These are phyloP conservation scores for Rusavskia elegans DNA, from an alignment of 495 filamentous ascomycete species.

Conservation along the genomic window DNA sequence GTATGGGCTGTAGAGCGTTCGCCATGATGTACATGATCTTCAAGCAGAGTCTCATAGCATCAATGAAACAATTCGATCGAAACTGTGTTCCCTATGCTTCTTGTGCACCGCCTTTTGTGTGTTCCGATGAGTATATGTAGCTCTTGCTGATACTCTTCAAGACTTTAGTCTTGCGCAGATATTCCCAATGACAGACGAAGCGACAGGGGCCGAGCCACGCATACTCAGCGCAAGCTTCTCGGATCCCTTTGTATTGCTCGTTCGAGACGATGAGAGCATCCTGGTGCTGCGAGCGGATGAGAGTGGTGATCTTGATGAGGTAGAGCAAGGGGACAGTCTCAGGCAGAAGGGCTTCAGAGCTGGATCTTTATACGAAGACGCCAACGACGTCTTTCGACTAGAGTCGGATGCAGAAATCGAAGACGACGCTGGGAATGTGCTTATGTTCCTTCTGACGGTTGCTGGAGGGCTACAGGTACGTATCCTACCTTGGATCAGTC, in stretches of 20 bases:
- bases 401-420: slow-evolving; percentile 24
- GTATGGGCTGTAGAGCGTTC: too few species aligned
- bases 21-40: background rate
- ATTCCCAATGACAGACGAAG: slow-evolving; percentile 76
- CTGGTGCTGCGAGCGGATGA: slow-evolving; percentile 61
- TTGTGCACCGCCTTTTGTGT: background rate
- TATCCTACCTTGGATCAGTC: slow-evolving; percentile 1
- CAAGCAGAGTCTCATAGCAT: slow-evolving; percentile 15
- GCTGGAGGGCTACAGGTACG: slow-evolving; percentile 60
- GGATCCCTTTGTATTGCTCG: slow-evolving; percentile 75
- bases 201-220: slow-evolving; percentile 54
- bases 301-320: slow-evolving; percentile 71
- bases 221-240: slow-evolving; percentile 69
- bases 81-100: background rate
- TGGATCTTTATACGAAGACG: slow-evolving; percentile 64
- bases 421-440: slow-evolving; percentile 29
- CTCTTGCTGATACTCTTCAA: slow-evolving; percentile 16
- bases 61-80: slow-evolving; percentile 11
- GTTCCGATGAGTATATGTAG: background rate
- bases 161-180: slow-evolving; percentile 80
- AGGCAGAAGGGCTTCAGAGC: slow-evolving; percentile 53
- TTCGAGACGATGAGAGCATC: slow-evolving; percentile 66
- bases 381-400: slow-evolving; percentile 34
- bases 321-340: slow-evolving; percentile 42
- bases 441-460: slow-evolving; percentile 58